A percentile compares a stretch with the other conserved stretches of the same genome.
Evolutionary conservation across 495 filamentous ascomycete genomes (phyloP).

Genomic region (Hyaloscypha finlandica): DNA sequence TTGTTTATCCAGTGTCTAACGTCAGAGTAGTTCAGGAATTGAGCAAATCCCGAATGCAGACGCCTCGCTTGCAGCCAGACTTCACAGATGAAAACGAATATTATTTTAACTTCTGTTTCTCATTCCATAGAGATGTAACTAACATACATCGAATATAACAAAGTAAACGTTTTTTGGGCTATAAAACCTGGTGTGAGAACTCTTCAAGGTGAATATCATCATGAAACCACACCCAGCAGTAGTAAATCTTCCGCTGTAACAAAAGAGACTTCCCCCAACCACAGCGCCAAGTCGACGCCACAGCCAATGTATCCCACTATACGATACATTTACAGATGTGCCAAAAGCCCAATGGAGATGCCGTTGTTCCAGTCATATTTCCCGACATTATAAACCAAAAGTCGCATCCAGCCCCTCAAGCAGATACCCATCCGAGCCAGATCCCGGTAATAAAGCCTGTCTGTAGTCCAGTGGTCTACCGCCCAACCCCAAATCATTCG

Average conservation of each 20-base stretch:
- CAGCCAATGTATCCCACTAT: background rate
- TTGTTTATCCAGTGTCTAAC: background rate
- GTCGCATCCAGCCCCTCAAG: slow-evolving; percentile 45
- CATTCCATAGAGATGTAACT: background rate
- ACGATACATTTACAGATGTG: background rate
- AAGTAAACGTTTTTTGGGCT: background rate
- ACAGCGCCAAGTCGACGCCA: background rate
- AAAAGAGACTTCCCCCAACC: background rate
- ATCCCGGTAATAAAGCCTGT: slow-evolving; percentile 28
- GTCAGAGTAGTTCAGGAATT: too few relatives aligned
- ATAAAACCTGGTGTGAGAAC: background rate
- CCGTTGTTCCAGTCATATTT: background rate
- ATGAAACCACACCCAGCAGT: background rate
- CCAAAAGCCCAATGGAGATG: background rate
- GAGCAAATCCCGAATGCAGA: too few relatives aligned
- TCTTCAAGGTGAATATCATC: slow-evolving; percentile 2
- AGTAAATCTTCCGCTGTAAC: background rate
- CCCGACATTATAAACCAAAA: slow-evolving; percentile 21
- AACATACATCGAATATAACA: background rate
- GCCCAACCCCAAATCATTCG: slow-evolving; percentile 31
- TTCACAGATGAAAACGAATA: background rate
- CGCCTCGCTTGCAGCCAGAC: too few relatives aligned
- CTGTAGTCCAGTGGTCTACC: slow-evolving; percentile 15
- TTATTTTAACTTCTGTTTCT: background rate
- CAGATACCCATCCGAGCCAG: slow-evolving; percentile 36